These are phyloP conservation scores for Adansonia gregorii DNA, from an alignment of 441 rosid species.

Conservation along the genomic window DNA sequence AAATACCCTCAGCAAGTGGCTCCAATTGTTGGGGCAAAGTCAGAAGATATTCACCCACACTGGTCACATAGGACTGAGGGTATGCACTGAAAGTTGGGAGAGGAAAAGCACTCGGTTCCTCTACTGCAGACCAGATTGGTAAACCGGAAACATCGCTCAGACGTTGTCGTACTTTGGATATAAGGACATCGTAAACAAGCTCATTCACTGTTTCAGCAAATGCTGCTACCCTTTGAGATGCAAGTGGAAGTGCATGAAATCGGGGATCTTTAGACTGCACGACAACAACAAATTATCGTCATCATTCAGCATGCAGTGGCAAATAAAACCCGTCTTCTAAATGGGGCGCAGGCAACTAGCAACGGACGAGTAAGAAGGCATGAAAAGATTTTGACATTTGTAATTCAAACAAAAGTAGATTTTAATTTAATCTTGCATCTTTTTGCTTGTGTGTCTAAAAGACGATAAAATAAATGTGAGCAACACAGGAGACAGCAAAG, in stretches of 20 bases:
- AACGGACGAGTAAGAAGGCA: background rate
- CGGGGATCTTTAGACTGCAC: conserved; percentile 97
- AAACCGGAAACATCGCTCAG: conserved; percentile 78
- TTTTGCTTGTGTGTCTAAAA: background rate
- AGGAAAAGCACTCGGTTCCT: conserved; percentile 80
- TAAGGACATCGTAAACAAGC: conserved; percentile 91
- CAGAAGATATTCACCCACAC: conserved; percentile 96
- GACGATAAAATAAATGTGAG: background rate
- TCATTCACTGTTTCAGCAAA: conserved; percentile 91
- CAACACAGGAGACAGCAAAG: background rate
- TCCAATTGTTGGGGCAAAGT: conserved; percentile 98
- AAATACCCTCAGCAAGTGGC: conserved; percentile 97
- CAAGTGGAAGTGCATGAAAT: conserved; percentile 91
- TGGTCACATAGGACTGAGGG: conserved; percentile 88
- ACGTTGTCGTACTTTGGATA: conserved; percentile 95
- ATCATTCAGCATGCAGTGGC: conserved; percentile 9
- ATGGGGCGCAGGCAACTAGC: background rate
- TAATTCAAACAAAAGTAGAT: background rate
- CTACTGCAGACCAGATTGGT: conserved; percentile 90
- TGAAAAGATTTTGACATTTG: background rate
- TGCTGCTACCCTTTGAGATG: conserved; percentile 88
- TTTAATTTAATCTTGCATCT: conserved; percentile 6
- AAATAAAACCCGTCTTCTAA: conserved; percentile 14
- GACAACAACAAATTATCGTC: background rate
- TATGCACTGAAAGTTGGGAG: conserved; percentile 96